These are phyloP conservation scores for Sporothrix phasma DNA, from an alignment of 2,329 filamentous ascomycete species.

Conservation along the genomic window DNA sequence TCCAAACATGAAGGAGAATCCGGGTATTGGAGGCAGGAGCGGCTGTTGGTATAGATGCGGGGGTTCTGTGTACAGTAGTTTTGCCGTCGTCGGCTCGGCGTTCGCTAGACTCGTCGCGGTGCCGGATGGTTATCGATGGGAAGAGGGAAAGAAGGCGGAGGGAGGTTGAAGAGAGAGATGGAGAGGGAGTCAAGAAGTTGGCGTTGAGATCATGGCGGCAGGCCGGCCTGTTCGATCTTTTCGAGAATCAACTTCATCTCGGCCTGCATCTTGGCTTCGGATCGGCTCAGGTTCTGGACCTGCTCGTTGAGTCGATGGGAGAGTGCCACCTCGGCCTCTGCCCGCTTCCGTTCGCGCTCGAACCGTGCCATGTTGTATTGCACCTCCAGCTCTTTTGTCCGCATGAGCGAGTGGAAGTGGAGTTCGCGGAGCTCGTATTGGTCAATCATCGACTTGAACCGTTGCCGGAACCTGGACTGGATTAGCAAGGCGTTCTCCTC, in stretches of 20 bases:
- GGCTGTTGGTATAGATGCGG: not conserved
- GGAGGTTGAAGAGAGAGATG: not conserved
- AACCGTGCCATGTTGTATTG: constrained; percentile 82
- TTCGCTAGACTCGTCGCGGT: not conserved
- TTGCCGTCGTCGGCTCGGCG: not conserved
- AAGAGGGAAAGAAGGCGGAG: not conserved
- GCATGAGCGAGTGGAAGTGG: constrained; percentile 84
- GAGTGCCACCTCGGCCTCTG: constrained; percentile 70
- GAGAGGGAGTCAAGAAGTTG: not conserved
- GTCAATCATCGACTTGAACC: constrained; percentile 92
- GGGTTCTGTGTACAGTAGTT: not conserved
- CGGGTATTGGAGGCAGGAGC: not conserved
- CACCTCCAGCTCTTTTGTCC: constrained; percentile 91
- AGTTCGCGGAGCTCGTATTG: constrained; percentile 94
- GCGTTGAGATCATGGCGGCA: constrained; percentile 14
- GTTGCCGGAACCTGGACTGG: constrained; percentile 57
- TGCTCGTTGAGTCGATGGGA: constrained; percentile 81
- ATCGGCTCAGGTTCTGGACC: constrained; percentile 91
- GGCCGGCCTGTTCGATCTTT: constrained; percentile 94
- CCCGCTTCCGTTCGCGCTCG: constrained; percentile 81
- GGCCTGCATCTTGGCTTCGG: constrained; percentile 83
- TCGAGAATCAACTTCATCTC: constrained; percentile 98
- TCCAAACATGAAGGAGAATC: too few species aligned
- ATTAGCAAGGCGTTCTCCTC: constrained; percentile 19
- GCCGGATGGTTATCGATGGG: not conserved